Conservation (phyloP, 2,329 filamentous ascomycete species). For the Calonectria pseudoturangicola region DNA sequence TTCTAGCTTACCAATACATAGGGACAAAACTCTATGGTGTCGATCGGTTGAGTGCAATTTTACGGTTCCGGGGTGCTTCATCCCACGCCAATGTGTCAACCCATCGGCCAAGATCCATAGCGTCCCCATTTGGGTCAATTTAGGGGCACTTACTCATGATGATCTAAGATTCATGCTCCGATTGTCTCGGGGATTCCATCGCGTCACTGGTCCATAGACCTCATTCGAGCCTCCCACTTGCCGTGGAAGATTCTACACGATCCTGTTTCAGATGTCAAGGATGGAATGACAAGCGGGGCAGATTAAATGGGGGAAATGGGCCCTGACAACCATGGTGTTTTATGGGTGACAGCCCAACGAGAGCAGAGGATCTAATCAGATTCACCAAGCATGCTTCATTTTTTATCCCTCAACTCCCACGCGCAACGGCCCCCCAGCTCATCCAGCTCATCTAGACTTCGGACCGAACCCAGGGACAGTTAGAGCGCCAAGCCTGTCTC, state of each 20-base stretch:
- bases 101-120: background rate
- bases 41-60: slow-evolving; percentile 17
- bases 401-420: slow-evolving; percentile 26
- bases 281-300: slow-evolving; percentile 17
- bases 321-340: background rate
- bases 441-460: slow-evolving; percentile 6
- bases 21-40: slow-evolving; percentile 20
- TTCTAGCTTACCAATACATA: slow-evolving; percentile 26
- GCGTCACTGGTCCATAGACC: background rate
- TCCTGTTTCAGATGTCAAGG: slow-evolving; percentile 18
- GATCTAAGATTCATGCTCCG: background rate
- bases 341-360: background rate
- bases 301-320: slow-evolving; percentile 16
- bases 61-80: slow-evolving; percentile 14
- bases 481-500: background rate
- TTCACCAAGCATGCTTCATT: slow-evolving; percentile 6
- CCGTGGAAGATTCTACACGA: background rate
- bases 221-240: slow-evolving; percentile 9
- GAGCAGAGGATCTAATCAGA: slow-evolving; percentile 17
- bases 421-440: background rate
- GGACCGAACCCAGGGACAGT: slow-evolving; percentile 11
- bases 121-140: slow-evolving; percentile 11
- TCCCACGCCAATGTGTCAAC: slow-evolving; percentile 18
- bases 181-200: background rate
- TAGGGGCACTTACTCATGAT: slow-evolving; percentile 29